Evolutionary conservation across 306 rosid genomes (phyloP).

Genomic region (Cicer judaicum): DNA sequence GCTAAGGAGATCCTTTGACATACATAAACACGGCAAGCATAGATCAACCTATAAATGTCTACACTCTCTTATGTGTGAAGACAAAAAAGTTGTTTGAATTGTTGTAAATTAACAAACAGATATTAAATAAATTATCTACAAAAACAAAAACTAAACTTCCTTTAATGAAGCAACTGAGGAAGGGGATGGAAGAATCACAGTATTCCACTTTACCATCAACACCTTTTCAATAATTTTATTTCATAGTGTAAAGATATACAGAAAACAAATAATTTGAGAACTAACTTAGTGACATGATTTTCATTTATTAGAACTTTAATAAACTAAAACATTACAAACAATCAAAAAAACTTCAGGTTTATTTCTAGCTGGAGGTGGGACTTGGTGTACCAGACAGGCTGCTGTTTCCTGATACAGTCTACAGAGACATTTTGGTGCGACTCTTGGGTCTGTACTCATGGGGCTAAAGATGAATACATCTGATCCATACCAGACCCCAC

Average conservation of each 20-base stretch:
- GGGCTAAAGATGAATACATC: background rate
- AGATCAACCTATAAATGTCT: constrained; percentile 12
- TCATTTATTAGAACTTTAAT: constrained; percentile 22
- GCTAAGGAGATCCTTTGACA: constrained; percentile 13
- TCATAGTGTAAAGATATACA: constrained; percentile 7
- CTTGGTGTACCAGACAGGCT: constrained; percentile 7
- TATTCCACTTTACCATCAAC: constrained; percentile 30
- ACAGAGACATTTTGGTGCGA: constrained; percentile 12
- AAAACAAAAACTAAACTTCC: constrained; percentile 31
- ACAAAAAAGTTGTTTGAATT: constrained; percentile 14
- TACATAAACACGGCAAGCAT: constrained; percentile 6
- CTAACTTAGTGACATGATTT: constrained; percentile 31
- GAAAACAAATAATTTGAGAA: constrained; percentile 11
- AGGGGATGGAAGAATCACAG: background rate
- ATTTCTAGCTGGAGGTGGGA: constrained; percentile 3
- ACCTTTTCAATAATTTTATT: constrained; percentile 22
- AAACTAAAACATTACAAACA: constrained; percentile 4
- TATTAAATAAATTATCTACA: constrained; percentile 1
- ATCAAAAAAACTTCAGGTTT: background rate
- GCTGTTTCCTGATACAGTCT: background rate
- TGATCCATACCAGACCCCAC: constrained; percentile 26
- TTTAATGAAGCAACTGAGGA: constrained; percentile 8
- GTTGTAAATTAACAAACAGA: constrained; percentile 26
- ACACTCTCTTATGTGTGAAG: background rate
- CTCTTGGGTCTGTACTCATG: background rate